Evolutionary conservation across 495 filamentous ascomycete genomes (phyloP).

Genomic region (Chaetomium tenue): DNA sequence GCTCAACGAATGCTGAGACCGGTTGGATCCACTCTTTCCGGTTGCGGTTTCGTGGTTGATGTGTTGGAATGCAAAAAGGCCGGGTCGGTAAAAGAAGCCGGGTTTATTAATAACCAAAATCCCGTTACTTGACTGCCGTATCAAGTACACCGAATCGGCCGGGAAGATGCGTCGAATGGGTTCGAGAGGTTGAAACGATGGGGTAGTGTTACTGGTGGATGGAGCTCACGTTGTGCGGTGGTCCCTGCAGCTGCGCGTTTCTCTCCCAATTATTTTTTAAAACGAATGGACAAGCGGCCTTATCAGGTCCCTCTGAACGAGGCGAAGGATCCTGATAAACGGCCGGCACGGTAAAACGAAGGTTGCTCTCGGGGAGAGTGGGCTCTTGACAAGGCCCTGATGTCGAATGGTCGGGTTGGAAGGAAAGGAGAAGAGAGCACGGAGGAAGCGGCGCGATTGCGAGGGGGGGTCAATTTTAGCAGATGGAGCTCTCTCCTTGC

Average conservation of each 20-base stretch:
- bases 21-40: conserved; percentile 4
- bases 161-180: neutral
- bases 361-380: neutral
- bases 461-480: conserved; percentile 6
- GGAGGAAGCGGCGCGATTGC: conserved; percentile 6
- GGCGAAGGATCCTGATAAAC: conserved; percentile 4
- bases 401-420: neutral
- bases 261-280: neutral
- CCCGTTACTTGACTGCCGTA: neutral
- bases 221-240: too few species aligned
- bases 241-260: neutral
- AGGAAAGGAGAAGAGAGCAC: neutral
- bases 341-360: neutral
- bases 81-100: neutral
- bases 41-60: conserved; percentile 9
- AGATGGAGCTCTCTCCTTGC: neutral
- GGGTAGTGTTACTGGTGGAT: neutral
- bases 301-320: conserved; percentile 5
- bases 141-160: neutral
- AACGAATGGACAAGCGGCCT: conserved; percentile 22
- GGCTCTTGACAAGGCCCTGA: conserved; percentile 6
- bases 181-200: conserved; percentile 5
- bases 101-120: neutral
- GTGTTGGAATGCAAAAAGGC: conserved; percentile 5
- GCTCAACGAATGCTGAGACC: neutral